Evolutionary conservation across 495 filamentous ascomycete genomes (phyloP).

Genomic region (Aspergillus wentii): DNA sequence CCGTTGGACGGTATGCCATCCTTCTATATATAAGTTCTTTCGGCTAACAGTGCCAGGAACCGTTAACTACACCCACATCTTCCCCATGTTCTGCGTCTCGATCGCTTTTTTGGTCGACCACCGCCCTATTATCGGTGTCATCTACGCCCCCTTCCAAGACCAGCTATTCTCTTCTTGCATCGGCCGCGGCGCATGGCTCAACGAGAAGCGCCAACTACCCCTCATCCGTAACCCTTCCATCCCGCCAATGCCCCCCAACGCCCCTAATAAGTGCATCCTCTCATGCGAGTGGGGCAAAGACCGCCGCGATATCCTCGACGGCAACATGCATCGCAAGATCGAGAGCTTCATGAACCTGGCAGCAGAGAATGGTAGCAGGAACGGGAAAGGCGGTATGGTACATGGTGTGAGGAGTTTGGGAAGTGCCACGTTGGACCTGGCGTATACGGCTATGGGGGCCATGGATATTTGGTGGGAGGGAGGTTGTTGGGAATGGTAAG

Average conservation of each 20-base stretch:
- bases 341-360: conserved; percentile 70
- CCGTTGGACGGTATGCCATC: conserved; percentile 51
- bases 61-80: conserved; percentile 68
- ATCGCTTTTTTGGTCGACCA: conserved; percentile 57
- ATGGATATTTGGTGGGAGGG: conserved; percentile 59
- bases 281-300: conserved; percentile 73
- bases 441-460: conserved; percentile 52
- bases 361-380: conserved; percentile 50
- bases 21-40: no score
- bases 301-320: conserved; percentile 52
- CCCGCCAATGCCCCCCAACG: conserved; percentile 55
- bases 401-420: conserved; percentile 56
- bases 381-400: conserved; percentile 61
- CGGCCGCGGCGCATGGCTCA: conserved; percentile 62
- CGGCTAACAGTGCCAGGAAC: no score
- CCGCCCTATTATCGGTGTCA: conserved; percentile 56
- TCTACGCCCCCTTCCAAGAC: conserved; percentile 59
- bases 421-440: conserved; percentile 53
- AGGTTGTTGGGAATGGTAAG: conserved; percentile 54
- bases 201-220: conserved; percentile 54
- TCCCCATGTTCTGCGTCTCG: conserved; percentile 69
- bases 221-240: conserved; percentile 49
- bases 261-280: conserved; percentile 62
- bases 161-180: conserved; percentile 59
- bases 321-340: conserved; percentile 62